A percentile compares a stretch with the other conserved stretches of the same genome.
These are phyloP conservation scores for Candida ipomoeae DNA, from an alignment of 805 yeast genomes.

Conservation along the genomic window DNA sequence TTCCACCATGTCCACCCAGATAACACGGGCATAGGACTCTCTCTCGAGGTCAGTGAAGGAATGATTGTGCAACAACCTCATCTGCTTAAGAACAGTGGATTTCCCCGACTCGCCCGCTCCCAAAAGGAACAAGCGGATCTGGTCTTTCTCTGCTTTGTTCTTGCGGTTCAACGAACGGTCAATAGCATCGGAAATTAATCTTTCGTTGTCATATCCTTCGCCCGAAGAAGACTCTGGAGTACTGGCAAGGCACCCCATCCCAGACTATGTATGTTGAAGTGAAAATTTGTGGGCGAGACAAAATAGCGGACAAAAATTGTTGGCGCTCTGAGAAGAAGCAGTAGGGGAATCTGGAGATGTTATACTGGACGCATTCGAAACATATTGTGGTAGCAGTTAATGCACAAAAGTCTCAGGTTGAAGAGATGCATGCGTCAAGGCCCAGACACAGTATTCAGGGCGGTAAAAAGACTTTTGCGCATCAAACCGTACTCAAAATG, in stretches of 20 bases:
- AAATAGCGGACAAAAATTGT: neutral
- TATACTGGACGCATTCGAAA: neutral
- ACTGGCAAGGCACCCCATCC: constrained; percentile 76
- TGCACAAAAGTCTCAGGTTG: neutral
- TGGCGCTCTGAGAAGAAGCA: neutral
- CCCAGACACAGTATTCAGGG: neutral
- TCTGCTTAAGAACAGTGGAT: constrained; percentile 86
- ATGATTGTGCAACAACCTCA: constrained; percentile 78
- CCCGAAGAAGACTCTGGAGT: constrained; percentile 32
- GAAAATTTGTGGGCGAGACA: neutral
- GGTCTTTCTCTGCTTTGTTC: constrained; percentile 51
- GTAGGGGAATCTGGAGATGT: neutral
- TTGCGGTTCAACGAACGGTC: constrained; percentile 55
- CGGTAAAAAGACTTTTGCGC: neutral
- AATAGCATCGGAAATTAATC: constrained; percentile 56
- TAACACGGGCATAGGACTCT: constrained; percentile 73
- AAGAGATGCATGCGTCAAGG: constrained; percentile 1
- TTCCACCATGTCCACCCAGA: constrained; percentile 89
- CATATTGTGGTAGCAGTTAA: neutral
- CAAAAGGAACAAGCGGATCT: constrained; percentile 67
- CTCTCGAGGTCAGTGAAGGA: constrained; percentile 82
- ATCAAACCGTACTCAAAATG: neutral
- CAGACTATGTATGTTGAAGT: neutral
- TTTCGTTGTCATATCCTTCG: constrained; percentile 49
- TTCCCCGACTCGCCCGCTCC: constrained; percentile 97